A percentile compares a stretch with the other conserved stretches of the same genome.
These are phyloP conservation scores for Pyricularia sp. DNA, from an alignment of 2,329 filamentous ascomycete genomes.

Conservation along the genomic window DNA sequence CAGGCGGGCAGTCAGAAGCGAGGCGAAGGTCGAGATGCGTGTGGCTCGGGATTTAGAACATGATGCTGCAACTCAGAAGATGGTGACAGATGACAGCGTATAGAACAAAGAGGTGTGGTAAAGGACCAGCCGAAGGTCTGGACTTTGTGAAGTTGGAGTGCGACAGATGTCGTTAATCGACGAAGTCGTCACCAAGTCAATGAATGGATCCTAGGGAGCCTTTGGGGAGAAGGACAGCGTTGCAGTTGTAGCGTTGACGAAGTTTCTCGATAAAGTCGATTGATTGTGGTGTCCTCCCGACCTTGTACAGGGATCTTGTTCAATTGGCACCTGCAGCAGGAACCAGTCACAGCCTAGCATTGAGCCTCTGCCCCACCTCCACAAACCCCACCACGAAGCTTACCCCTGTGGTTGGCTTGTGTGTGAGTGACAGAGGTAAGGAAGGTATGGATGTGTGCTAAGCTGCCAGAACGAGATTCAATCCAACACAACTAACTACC, in stretches of 20 bases:
- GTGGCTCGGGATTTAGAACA: not conserved
- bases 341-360: not conserved
- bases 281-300: not conserved
- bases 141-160: not conserved
- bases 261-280: not conserved
- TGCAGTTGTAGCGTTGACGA: not conserved
- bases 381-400: not conserved
- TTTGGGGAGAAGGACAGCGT: slow-evolving; percentile 1
- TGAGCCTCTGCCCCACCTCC: not conserved
- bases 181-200: not conserved
- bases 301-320: not conserved
- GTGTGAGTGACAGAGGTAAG: not conserved
- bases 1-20: not conserved
- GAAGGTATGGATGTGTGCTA: too few species aligned
- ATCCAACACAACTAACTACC: not conserved
- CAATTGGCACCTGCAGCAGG: not conserved
- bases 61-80: not conserved
- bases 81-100: not conserved
- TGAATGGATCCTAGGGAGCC: not conserved
- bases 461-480: not conserved
- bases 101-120: not conserved
- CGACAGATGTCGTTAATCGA: not conserved
- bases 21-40: not conserved
- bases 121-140: not conserved
- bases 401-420: not conserved